Percentiles rank a stretch among this genome's conserved stretches.
Evolutionary conservation across 371 early-diverging fungal genomes (phyloP).

Genomic region (Coemansia sp.): DNA sequence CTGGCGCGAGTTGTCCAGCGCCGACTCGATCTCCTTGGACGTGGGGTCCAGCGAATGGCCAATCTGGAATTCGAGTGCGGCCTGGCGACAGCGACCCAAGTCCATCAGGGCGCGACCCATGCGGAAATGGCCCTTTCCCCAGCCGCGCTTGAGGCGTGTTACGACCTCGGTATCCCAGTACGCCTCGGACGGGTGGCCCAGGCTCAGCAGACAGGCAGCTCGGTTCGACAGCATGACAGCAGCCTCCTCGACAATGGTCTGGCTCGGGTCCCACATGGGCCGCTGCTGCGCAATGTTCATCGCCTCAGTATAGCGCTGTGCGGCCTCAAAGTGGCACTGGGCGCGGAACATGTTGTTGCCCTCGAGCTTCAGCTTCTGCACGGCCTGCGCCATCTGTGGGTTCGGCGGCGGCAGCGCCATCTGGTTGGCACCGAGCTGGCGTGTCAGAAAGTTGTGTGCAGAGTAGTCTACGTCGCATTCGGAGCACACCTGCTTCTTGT

Average conservation of each 20-base stretch:
- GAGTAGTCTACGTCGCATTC: constrained; percentile 58
- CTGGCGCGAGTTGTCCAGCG: constrained; percentile 53
- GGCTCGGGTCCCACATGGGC: constrained; percentile 76
- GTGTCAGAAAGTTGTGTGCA: constrained; percentile 57
- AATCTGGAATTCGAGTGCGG: constrained; percentile 65
- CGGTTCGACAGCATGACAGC: constrained; percentile 71
- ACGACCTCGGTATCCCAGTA: constrained; percentile 75
- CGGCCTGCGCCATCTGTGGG: constrained; percentile 64
- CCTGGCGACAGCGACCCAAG: constrained; percentile 65
- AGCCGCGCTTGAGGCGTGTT: constrained; percentile 69
- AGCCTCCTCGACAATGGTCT: constrained; percentile 67
- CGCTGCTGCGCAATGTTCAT: constrained; percentile 68
- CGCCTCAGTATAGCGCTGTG: constrained; percentile 72
- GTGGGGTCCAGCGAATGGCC: constrained; percentile 71
- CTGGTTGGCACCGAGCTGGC: constrained; percentile 56
- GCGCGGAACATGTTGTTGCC: constrained; percentile 73
- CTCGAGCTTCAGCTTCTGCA: constrained; percentile 69
- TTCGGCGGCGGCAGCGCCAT: constrained; percentile 74
- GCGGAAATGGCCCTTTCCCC: constrained; percentile 81
- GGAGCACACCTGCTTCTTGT: constrained; percentile 55
- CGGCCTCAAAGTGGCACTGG: constrained; percentile 66
- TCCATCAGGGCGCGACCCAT: constrained; percentile 75
- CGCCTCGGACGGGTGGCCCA: constrained; percentile 69
- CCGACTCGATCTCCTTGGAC: constrained; percentile 62
- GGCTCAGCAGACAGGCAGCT: constrained; percentile 68